Evolutionary conservation across 2,329 filamentous ascomycete genomes (phyloP), one percentile per base, ranked within the genome.

Genomic region (Alternaria gansuensis): DNA sequence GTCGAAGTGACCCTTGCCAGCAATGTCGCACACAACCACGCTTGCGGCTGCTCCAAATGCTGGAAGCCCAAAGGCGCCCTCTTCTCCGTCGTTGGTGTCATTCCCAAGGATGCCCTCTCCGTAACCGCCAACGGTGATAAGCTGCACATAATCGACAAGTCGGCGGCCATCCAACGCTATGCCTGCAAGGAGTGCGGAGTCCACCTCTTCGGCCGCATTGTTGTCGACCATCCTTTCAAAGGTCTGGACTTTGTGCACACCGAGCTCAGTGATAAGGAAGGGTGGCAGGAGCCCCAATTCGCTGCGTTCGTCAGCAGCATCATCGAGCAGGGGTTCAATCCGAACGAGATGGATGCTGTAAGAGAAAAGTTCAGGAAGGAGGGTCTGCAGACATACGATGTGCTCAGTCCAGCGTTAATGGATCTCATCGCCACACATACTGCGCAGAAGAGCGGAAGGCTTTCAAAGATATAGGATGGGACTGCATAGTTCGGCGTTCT

Each of bases 241-340:
- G 88, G 88, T 0, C 80, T 90, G n/a, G 87, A 88, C 72, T 90
- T 90, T 72, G 86, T 90, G 10, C 88, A 90, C 74, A 81, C 80
- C 1, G 88, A 90, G 77, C 77, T 90, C 43, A 85, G 82, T 17
- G 78, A 83, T 50, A 75, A 83, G 54, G 81, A 84, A 71, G 87
- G 87, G n/a, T 90, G 88, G 87, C 87, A 90, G 77, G 88, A 89
- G 78, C 87, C 87, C 6, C 87, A 90, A 70, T 90, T 90, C 65
- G 88, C 88, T 2, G 88, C 83, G 0, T 90, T 90, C 60, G 87
- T 90, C 37, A 86, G 84, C 34, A 87, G 84, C 55, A 85, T 90
- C 58, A 88, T 90, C 59, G 88, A 90, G 82, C 87, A 89, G 70
- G 88, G 88, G 1, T 88, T 85, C 66, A 75, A 83, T 45, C 84